These are phyloP conservation scores for Fraxinus velutina DNA, from an alignment of 305 asterid genomes.

Conservation along the genomic window DNA sequence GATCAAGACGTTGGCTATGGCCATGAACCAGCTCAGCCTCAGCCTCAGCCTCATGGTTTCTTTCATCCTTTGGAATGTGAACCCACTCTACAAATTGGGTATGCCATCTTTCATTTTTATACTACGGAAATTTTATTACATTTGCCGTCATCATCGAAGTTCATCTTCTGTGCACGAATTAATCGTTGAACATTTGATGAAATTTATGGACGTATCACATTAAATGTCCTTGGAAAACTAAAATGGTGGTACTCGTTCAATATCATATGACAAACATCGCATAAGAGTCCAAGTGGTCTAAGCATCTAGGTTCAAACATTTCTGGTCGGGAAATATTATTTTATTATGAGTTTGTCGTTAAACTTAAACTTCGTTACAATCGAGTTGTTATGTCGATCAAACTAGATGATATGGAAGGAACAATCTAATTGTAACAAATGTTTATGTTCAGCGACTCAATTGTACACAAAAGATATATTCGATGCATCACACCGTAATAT, in stretches of 20 bases:
- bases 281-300: background rate
- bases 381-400: background rate
- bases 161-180: background rate
- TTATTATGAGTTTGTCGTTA: background rate
- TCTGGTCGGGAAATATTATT: background rate
- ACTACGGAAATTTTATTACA: background rate
- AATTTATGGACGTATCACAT: background rate
- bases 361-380: background rate
- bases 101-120: background rate
- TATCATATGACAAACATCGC: background rate
- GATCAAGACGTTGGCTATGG: slow-evolving; percentile 65
- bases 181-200: background rate
- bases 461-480: background rate
- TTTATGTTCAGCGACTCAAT: background rate
- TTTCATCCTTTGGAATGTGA: slow-evolving; percentile 82
- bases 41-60: slow-evolving; percentile 55
- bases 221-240: background rate
- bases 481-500: background rate
- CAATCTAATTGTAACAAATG: background rate
- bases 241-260: background rate
- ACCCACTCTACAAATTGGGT: slow-evolving; percentile 95
- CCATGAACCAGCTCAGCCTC: slow-evolving; percentile 37
- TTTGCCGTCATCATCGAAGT: background rate
- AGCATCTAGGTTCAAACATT: background rate
- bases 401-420: background rate